Base-by-base conservation (phyloP, 495 filamentous ascomycete genomes). In the Bathelium albidoporum region DNA sequence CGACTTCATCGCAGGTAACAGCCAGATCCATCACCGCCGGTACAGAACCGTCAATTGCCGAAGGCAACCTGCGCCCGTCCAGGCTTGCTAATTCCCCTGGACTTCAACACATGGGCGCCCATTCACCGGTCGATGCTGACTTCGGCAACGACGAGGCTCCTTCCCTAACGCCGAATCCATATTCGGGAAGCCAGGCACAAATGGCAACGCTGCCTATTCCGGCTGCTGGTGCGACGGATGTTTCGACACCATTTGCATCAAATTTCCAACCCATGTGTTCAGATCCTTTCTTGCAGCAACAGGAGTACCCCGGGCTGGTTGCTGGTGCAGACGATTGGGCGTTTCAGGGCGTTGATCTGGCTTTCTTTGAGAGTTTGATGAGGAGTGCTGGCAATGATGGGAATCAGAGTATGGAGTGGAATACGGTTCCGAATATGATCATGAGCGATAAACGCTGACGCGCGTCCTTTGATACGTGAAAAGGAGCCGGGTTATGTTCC, bases 281-380 rank as follows among this genome's bases (percentile, higher is more conserved):
- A 4, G 44, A 49, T 49, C 11, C 20, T 14, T 4, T 49, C 44
- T 12, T 52, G 39, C 22, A 49, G 36, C 39, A 62, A 10, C 14
- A 18, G 39, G 18, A 16, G 29, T 43, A 64, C 28, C 72, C 72
- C 29, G 63, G 65, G 16, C 29, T 72, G 24, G 59, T 45, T 14
- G 63, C 67, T 29, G 66, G 60, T n/a, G 59, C 64, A 39, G 69
- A 73, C 39, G 74, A 75, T 31, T 75, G 71, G 73, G 67, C 69
- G 0, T 70, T 77, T 52, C 75, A 75, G 58, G 75, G 74, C 12
- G 69, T 76, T 12, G 75, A 77, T 55, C 70, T 72, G 64, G 72
- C 74, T 43, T 73, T 77, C 62, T 76, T 77, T 59, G 72, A 71
- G 28, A 74, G 62, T 32, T 52, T 77, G 29, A 75, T 75, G 68